These are phyloP conservation scores for Colletotrichum brevisporum DNA, from an alignment of 2,329 filamentous ascomycete species.

Conservation along the genomic window DNA sequence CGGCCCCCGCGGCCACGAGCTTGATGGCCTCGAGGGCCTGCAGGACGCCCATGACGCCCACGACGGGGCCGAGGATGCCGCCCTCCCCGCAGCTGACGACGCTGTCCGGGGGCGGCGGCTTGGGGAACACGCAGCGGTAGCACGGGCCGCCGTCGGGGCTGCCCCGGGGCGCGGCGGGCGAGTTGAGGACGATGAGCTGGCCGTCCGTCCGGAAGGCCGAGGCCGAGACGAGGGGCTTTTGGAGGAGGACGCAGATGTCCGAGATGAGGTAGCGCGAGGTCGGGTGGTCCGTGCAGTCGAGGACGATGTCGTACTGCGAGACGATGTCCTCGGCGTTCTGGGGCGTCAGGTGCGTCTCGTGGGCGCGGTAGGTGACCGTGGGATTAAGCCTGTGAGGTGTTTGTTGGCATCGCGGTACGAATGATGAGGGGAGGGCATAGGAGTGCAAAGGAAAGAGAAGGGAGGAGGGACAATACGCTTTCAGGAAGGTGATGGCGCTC, in stretches of 20 bases:
- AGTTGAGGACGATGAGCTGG: constrained; percentile 90
- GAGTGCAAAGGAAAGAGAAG: no score
- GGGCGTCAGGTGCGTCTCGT: constrained; percentile 76
- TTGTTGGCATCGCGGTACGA: no score
- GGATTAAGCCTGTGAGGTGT: constrained; percentile 77
- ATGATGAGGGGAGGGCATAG: no score
- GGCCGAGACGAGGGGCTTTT: constrained; percentile 87
- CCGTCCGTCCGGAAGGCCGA: constrained; percentile 91
- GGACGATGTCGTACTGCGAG: constrained; percentile 81
- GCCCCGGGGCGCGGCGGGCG: constrained; percentile 75
- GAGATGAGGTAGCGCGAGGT: constrained; percentile 93
- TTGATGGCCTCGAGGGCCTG: constrained; percentile 93
- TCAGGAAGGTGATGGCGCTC: constrained; percentile 76
- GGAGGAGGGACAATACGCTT: constrained; percentile 55
- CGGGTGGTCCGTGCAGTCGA: constrained; percentile 97
- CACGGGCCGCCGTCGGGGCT: constrained; percentile 79
- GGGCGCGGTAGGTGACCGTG: constrained; percentile 72
- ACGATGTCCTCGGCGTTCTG: constrained; percentile 78
- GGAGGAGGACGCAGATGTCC: constrained; percentile 85
- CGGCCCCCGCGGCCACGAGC: constrained; percentile 69
- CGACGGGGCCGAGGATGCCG: constrained; percentile 91
- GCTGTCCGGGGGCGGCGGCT: constrained; percentile 85
- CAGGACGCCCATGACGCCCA: constrained; percentile 92
- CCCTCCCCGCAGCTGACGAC: constrained; percentile 92
- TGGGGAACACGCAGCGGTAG: constrained; percentile 93